Evolutionary conservation across 192 early-diverging fungal genomes (phyloP), one percentile per base, ranked within the genome.

Genomic region (Phycomyces blakesleeanus): DNA sequence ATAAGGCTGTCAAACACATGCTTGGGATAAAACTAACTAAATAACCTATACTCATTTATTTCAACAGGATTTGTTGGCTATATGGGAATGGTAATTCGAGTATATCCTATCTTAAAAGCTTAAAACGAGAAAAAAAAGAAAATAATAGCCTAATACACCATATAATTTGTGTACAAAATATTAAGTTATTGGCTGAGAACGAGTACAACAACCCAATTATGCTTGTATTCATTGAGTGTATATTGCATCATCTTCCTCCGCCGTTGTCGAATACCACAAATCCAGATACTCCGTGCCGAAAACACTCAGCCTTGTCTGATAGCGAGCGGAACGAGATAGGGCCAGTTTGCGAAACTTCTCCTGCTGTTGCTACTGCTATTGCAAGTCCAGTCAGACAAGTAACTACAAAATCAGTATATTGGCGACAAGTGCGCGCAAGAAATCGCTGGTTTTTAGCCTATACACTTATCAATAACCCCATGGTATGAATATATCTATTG

Each of bases 201-300:
- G 55, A 66, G 37, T 75, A 57, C 54, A 75, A 75, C 37, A 75
- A 75, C 51, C 73, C 73, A 12, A 54, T 75, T 37, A 49, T 58
- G 10, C 39, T 75, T 15, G 39, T 63, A 0, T 75, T 75, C 25
- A 40, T 75, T 20, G 53, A 62, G 53, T 55, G 55, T 49, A 34
- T 75, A 16, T 18, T 67, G 15, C 8, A 52, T 20, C 37, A 53
- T 60, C 21, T 54, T 16, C 14, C 25, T 22, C 40, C 50, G 14
- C 16, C 47, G 15, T 24, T 54, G 5, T 44, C n/a, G 9, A 49
- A 41, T 11, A 42, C 24, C 24, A 21, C 12, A 6, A 27, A 56
- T 49, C 24, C 34, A 14, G 16, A 61, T 7, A 41, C 7, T 0
- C 15, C 50, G 20, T 65, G 66, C 39, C 38, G 20, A 24, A 52